Base-by-base conservation (phyloP, 2,329 filamentous ascomycete species). In the Beauveria caledonica region DNA sequence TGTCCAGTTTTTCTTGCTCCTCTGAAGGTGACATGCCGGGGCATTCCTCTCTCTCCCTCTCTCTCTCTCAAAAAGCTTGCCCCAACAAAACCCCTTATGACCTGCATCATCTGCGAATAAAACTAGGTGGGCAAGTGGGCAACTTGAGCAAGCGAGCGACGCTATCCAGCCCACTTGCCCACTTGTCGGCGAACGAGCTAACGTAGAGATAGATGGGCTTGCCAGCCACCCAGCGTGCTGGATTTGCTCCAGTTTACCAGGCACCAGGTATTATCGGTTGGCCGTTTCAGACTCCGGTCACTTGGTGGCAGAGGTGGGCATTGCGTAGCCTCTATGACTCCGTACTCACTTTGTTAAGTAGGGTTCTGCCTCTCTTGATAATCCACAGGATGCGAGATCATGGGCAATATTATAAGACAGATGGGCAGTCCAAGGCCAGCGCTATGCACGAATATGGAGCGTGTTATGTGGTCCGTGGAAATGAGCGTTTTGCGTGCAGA, bases 201-300 rank as follows among this genome's bases (percentile, higher is more conserved):
- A 15, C 13, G 33, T 36, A 29, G 19, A 51, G 15, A 21, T 23
- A 39, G 27, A 36, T 51, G 25, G 46, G 21, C 23, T 49, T 33
- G 15, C 15, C n/a, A n/a, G n/a, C n/a, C n/a, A n/a, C n/a, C n/a
- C n/a, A 44, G 27, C 15, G 49, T 45, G 53, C n/a, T 23, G 13
- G 11, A 3, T 33, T 11, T 56, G 53, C 53, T 56, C 54, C 54
- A 57, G 44, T 57, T 57, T 57, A 57, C 54, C 54, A 57, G 54
- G 54, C 42, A 48, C 42, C 54, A 15, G 27, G 54, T 44, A 57
- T 49, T 44, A 57, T 49, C 44, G 54, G 29, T 40, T 25, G 19
- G 36, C 23, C 54, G 54, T 57, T 57, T 57, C 54, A 57, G 54
- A 27, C 44, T 40, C 29, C 21, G 44, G 44, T 29, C 49, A 51